Base-by-base conservation (phyloP, 345 rosid species). In the Alliaria petiolata region DNA sequence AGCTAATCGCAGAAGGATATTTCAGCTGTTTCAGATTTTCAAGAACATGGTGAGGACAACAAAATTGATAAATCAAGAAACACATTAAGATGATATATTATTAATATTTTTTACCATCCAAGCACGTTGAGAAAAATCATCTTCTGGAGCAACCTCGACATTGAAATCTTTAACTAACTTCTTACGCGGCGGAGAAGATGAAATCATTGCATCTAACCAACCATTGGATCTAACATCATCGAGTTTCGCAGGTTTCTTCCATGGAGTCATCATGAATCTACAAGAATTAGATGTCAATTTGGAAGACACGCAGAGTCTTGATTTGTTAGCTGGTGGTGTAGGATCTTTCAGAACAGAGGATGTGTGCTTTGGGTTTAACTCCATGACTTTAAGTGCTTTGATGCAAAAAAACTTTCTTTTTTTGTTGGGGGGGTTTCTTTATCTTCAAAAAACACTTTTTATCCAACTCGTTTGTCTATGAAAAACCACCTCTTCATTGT, bases 401-500 rank as follows among this genome's bases (percentile, higher is more conserved):
- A 46, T 33, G 25, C 33, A 54, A 14, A n/a, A n/a, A 0, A 54
- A 9, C 16, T 28, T 4, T 1, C 0, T 28, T 28, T 19, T 19
- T 4, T 22, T 22, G n/a, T n/a, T n/a, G n/a, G 25, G 25, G 25
- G 11, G 1, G 30, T 34, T 54, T 34, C 0, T 39, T 14, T n/a
- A 12, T 39, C 15, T 39, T 39, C n/a, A n/a, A n/a, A n/a, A n/a
- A n/a, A 5, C 0, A 44, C 52, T 42, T 57, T 22, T 65, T 56
- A 93, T 66, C 96, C 96, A 49, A 87, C 97, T 60, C 86, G 78
- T 65, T 93, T 90, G 76, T 93, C 97, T 43, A 82, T 87, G 74
- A 93, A 93, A 83, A 93, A 87, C 95, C 96, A 93, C 87, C 83
- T 83, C 87, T 93, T 91, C 84, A 93, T 72, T 33, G 97, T 86